A percentile compares a stretch with the other conserved stretches of the same genome.
phyloP scores from a whole-genome alignment of 352 stramenopile genomes.

The Globisporangium cylindrosporum region DNA sequence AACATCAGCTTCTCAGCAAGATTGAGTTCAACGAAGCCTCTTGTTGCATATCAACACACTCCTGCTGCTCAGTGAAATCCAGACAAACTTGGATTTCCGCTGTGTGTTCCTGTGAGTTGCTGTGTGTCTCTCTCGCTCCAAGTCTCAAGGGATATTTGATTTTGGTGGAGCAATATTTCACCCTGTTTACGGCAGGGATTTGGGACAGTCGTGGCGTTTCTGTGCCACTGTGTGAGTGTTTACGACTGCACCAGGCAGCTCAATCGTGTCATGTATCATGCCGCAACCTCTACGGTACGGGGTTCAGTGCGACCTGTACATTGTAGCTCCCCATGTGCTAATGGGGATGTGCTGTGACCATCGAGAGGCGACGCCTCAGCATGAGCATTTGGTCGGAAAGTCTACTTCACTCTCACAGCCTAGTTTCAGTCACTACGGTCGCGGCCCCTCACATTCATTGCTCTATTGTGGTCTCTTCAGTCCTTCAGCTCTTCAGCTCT shows the following conservation, averaged over 20 bases:
- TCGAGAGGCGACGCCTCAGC: neutral
- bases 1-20: too few relatives aligned
- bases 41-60: too few relatives aligned
- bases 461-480: neutral
- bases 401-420: neutral
- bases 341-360: neutral
- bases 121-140: neutral
- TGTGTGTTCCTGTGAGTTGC: neutral
- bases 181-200: neutral
- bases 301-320: neutral
- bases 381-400: neutral
- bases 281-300: neutral
- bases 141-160: neutral
- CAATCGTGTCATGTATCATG: neutral
- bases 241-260: neutral
- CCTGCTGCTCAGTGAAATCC: too few relatives aligned
- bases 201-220: neutral
- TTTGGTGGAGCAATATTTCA: neutral
- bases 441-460: neutral
- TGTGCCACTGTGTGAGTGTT: neutral
- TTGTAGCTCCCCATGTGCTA: neutral
- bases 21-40: too few relatives aligned
- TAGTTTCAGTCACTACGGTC: neutral
- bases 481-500: neutral
- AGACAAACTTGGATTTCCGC: too few relatives aligned